phyloP scores from a whole-genome alignment of 768 basidiomycete species.

The Leucocoprinus birnbaumii region DNA sequence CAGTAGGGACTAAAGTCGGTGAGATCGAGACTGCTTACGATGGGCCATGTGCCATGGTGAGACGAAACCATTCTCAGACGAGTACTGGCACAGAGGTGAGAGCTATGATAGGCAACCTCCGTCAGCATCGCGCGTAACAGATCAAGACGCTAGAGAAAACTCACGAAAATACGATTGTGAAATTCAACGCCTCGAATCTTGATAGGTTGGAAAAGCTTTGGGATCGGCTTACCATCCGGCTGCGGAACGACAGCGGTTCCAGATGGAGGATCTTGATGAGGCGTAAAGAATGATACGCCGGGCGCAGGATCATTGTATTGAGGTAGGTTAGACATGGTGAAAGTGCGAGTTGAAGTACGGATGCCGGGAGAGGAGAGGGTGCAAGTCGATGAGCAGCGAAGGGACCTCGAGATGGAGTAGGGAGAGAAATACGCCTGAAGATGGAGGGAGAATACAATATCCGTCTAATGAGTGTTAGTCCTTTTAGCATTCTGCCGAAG shows the following conservation, averaged over 20 bases:
- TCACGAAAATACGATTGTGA: constrained; percentile 51
- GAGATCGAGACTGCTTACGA: constrained; percentile 39
- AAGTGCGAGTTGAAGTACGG: no score
- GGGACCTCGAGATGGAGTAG: no score
- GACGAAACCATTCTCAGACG: constrained; percentile 46
- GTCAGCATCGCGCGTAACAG: neutral
- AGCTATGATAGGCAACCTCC: constrained; percentile 25
- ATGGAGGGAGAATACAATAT: no score
- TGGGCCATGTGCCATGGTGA: constrained; percentile 61
- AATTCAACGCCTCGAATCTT: constrained; percentile 50
- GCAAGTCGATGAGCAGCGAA: neutral
- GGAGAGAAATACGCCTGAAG: no score
- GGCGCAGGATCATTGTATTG: constrained; percentile 36
- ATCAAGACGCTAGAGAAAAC: constrained; percentile 12
- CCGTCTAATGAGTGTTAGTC: neutral
- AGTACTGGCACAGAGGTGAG: constrained; percentile 62
- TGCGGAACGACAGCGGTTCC: constrained; percentile 43
- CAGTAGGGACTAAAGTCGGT: constrained; percentile 3
- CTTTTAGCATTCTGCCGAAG: neutral
- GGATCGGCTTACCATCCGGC: constrained; percentile 32
- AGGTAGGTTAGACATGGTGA: neutral
- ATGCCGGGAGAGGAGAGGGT: neutral
- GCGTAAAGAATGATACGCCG: constrained; percentile 43
- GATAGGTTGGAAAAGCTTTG: constrained; percentile 48
- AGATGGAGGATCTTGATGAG: constrained; percentile 38